Evolutionary conservation across 441 rosid genomes (phyloP).

Genomic region (Hura crepitans): DNA sequence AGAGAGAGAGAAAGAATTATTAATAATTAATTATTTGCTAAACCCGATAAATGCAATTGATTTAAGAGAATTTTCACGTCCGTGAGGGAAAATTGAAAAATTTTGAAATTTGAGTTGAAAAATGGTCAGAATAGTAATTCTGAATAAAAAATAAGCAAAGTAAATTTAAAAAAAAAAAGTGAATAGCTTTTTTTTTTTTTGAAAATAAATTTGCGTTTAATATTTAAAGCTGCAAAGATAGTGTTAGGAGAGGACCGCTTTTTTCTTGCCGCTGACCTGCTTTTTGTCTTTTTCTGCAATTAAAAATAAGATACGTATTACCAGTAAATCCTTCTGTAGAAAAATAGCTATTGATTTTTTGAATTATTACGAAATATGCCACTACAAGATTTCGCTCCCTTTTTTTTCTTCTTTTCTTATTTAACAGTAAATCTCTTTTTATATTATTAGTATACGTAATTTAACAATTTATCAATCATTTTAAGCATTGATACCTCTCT

Average conservation of each 20-base stretch:
- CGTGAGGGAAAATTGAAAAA: constrained; percentile 41
- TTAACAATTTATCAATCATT: no score
- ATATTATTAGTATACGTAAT: no score
- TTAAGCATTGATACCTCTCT: no score
- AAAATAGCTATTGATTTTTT: constrained; percentile 6
- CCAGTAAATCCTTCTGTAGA: no score
- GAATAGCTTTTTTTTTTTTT: constrained; percentile 8
- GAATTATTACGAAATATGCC: constrained; percentile 24
- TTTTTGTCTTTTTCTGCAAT: constrained; percentile 29
- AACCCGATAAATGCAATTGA: constrained; percentile 50
- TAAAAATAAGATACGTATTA: constrained; percentile 6
- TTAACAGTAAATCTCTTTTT: no score
- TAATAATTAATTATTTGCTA: constrained; percentile 38
- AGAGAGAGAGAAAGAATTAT: constrained; percentile 17
- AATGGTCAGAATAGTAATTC: constrained; percentile 34
- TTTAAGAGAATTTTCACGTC: constrained; percentile 65
- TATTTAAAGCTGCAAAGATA: constrained; percentile 31
- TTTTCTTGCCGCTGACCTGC: constrained; percentile 37
- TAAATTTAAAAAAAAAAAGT: constrained; percentile 13
- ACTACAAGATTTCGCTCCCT: no score
- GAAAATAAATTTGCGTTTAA: constrained; percentile 11
- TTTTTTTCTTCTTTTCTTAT: background rate
- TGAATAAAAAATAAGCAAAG: background rate
- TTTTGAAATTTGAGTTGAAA: constrained; percentile 28
- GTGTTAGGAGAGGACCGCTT: constrained; percentile 25